These are phyloP conservation scores for Xanthoconium separans DNA, from an alignment of 1,284 basidiomycete species.

Conservation along the genomic window DNA sequence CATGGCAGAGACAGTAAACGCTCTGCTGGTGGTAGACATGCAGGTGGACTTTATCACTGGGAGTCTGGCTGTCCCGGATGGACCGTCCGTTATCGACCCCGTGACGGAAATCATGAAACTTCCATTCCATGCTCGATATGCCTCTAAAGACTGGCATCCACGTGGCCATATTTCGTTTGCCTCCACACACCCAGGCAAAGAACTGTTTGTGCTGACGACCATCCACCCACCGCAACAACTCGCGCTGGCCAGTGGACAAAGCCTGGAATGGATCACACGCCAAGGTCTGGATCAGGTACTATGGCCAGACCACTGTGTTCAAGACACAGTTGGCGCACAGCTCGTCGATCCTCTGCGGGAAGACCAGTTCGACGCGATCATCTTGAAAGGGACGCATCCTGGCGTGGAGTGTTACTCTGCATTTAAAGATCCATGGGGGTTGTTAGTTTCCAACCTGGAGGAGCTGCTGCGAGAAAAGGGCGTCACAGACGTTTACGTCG, in stretches of 20 bases:
- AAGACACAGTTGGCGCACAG: slow-evolving; percentile 40
- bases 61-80: slow-evolving; percentile 46
- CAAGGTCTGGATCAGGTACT: slow-evolving; percentile 43
- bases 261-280: slow-evolving; percentile 11
- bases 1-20: slow-evolving; percentile 26
- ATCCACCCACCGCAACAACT: slow-evolving; percentile 43
- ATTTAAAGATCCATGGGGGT: slow-evolving; percentile 49
- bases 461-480: slow-evolving; percentile 33
- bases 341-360: slow-evolving; percentile 43
- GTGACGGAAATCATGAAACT: slow-evolving; percentile 42
- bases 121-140: slow-evolving; percentile 43
- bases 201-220: slow-evolving; percentile 32
- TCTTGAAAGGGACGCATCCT: slow-evolving; percentile 46
- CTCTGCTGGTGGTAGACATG: slow-evolving; percentile 32
- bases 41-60: slow-evolving; percentile 39
- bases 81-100: slow-evolving; percentile 39
- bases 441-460: slow-evolving; percentile 39
- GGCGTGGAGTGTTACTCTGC: slow-evolving; percentile 53
- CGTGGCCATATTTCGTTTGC: slow-evolving; percentile 51
- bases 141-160: slow-evolving; percentile 52
- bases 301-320: slow-evolving; percentile 55
- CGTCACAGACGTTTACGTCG: slow-evolving; percentile 47
- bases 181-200: slow-evolving; percentile 37
- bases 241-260: slow-evolving; percentile 22
- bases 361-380: slow-evolving; percentile 37